Percentiles rank a stretch among this genome's conserved stretches.
Conservation (phyloP, 2,329 filamentous ascomycete genomes). For the Ceratocystiopsis sp. region DNA sequence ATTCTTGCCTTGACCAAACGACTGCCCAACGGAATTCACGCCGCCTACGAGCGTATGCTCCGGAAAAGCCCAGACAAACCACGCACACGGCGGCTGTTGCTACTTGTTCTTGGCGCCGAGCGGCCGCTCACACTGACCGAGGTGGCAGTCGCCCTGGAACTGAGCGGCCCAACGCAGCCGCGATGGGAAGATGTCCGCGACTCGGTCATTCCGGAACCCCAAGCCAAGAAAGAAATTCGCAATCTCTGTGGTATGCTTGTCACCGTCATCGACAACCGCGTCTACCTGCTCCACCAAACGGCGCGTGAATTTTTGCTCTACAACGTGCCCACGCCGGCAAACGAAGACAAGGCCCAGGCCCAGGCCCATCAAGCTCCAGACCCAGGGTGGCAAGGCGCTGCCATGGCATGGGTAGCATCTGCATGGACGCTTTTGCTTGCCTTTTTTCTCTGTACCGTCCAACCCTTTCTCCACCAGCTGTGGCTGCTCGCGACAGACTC, state of each 20-base stretch:
- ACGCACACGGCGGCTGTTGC: conserved; percentile 15
- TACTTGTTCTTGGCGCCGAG: conserved; percentile 17
- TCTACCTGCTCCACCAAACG: conserved; percentile 23
- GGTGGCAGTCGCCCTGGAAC: conserved; percentile 15
- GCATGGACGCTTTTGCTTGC: background rate
- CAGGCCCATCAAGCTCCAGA: too few species aligned
- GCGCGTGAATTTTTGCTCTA: conserved; percentile 20
- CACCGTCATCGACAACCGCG: conserved; percentile 14
- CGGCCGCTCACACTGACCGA: conserved; percentile 17
- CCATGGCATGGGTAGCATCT: too few species aligned
- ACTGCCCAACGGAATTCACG: background rate
- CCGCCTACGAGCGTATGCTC: background rate
- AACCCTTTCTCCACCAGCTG: background rate
- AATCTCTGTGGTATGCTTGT: conserved; percentile 21
- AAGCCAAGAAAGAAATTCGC: conserved; percentile 10
- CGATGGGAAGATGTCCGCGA: background rate
- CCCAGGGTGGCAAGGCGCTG: too few species aligned
- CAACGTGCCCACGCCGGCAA: background rate
- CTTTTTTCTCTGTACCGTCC: background rate
- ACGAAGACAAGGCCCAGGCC: background rate
- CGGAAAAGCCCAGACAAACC: background rate
- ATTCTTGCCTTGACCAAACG: background rate
- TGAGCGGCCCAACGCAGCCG: background rate
- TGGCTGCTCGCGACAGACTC: background rate
- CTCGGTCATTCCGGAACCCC: conserved; percentile 3